Percentiles rank a stretch among this genome's conserved stretches.
phyloP scores from a whole-genome alignment of 2,329 filamentous ascomycete genomes.

The Fusarium burgessii region DNA sequence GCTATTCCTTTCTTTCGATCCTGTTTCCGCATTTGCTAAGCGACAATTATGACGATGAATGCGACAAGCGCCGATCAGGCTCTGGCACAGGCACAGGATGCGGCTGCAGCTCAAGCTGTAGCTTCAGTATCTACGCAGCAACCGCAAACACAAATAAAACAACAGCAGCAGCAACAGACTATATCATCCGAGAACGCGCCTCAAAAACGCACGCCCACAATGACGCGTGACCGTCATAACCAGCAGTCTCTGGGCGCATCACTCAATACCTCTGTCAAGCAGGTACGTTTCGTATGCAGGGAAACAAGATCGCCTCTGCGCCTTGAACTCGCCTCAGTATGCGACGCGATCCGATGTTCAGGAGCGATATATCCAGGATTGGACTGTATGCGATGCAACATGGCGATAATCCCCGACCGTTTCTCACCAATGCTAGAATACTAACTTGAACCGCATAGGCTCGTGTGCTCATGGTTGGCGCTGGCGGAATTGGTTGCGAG shows the following conservation, averaged over 20 bases:
- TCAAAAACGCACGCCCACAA: slow-evolving; percentile 44
- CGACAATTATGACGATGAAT: slow-evolving; percentile 43
- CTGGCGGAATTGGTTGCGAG: slow-evolving; percentile 97
- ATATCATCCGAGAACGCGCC: slow-evolving; percentile 36
- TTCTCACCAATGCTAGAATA: neutral
- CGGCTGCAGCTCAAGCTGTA: slow-evolving; percentile 20
- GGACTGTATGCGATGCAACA: neutral
- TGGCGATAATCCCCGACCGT: slow-evolving; percentile 1
- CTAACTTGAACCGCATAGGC: slow-evolving; percentile 65
- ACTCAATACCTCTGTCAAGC: slow-evolving; percentile 74
- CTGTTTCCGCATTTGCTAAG: slow-evolving; percentile 22
- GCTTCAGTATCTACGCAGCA: slow-evolving; percentile 24
- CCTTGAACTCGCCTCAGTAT: slow-evolving; percentile 16
- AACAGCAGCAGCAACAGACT: slow-evolving; percentile 27
- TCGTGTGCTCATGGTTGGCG: slow-evolving; percentile 92
- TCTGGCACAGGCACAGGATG: slow-evolving; percentile 30
- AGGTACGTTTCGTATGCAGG: slow-evolving; percentile 62
- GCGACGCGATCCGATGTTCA: slow-evolving; percentile 8
- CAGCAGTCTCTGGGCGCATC: slow-evolving; percentile 74
- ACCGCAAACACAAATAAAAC: slow-evolving; percentile 20
- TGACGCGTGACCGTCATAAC: slow-evolving; percentile 66
- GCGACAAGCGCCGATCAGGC: slow-evolving; percentile 41
- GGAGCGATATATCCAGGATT: slow-evolving; percentile 1
- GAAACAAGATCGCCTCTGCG: slow-evolving; percentile 13
- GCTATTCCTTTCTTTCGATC: slow-evolving; percentile 23